A percentile compares a stretch with the other conserved stretches of the same genome.
These are phyloP conservation scores for Hymenoscyphus fraxineus DNA, from an alignment of 2,329 filamentous ascomycete genomes.

Conservation along the genomic window DNA sequence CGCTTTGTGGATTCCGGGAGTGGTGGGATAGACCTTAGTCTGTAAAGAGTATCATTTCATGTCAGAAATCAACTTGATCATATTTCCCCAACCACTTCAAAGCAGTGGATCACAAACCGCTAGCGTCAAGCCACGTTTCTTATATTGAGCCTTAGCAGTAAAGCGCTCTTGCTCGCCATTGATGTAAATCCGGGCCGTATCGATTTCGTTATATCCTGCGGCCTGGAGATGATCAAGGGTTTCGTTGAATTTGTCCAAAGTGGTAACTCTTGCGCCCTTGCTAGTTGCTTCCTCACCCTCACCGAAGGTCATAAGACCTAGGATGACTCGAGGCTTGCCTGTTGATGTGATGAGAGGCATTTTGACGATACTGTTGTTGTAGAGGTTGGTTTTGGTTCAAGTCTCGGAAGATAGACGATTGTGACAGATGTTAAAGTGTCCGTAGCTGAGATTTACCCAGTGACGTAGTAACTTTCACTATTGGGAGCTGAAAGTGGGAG, in stretches of 20 bases:
- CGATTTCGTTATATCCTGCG: conserved; percentile 79
- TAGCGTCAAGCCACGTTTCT: conserved; percentile 70
- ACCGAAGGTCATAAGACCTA: conserved; percentile 84
- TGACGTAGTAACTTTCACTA: neutral
- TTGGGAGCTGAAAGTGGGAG: neutral
- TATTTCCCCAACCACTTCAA: neutral
- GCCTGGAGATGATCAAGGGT: conserved; percentile 71
- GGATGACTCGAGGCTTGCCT: conserved; percentile 51
- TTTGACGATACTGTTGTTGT: conserved; percentile 9
- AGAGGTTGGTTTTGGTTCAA: neutral
- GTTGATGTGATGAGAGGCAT: conserved; percentile 29
- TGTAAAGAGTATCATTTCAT: neutral
- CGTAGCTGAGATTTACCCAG: neutral
- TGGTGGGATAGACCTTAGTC: conserved; percentile 70
- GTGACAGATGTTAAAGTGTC: neutral
- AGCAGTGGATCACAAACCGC: conserved; percentile 41
- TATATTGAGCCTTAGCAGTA: conserved; percentile 71
- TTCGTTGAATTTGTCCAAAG: conserved; percentile 61
- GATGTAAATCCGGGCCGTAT: conserved; percentile 76
- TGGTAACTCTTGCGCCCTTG: conserved; percentile 68
- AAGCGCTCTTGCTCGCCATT: conserved; percentile 73
- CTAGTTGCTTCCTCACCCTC: conserved; percentile 50
- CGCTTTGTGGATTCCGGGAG: conserved; percentile 57
- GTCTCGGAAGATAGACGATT: too few relatives aligned
- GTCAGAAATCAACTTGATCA: neutral